phyloP scores from a whole-genome alignment of 352 stramenopile species.

The Thalassiosira delicatula region DNA sequence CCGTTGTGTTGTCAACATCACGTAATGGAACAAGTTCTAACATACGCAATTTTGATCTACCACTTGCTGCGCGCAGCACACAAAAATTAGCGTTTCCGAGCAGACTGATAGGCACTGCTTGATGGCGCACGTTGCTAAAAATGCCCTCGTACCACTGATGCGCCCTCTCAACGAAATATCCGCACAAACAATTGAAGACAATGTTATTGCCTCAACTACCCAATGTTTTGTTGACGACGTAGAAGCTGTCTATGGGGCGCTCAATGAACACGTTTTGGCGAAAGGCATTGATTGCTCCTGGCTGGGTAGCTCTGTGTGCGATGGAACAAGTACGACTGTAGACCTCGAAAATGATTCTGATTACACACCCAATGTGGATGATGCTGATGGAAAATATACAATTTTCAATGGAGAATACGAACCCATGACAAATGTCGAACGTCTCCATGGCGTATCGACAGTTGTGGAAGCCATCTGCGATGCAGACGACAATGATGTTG shows the following conservation, averaged over 20 bases:
- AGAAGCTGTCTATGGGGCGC: constrained; percentile 41
- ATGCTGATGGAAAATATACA: constrained; percentile 10
- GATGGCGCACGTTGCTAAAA: constrained; percentile 48
- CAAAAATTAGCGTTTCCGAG: constrained; percentile 41
- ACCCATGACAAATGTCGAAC: constrained; percentile 45
- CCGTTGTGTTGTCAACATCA: too few relatives aligned
- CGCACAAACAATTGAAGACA: constrained; percentile 28
- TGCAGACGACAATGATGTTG: constrained; percentile 23
- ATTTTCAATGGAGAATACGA: constrained; percentile 62
- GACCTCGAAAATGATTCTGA: constrained; percentile 14
- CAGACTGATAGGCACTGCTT: constrained; percentile 50
- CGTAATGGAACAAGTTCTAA: too few relatives aligned
- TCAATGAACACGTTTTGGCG: constrained; percentile 52
- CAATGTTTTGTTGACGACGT: constrained; percentile 11
- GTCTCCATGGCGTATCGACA: constrained; percentile 28
- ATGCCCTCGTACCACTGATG: constrained; percentile 54
- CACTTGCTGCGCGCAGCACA: too few relatives aligned
- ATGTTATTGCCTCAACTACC: constrained; percentile 2
- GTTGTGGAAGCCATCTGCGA: constrained; percentile 70
- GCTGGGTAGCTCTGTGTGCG: constrained; percentile 55
- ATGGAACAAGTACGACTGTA: constrained; percentile 14
- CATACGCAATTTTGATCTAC: too few relatives aligned
- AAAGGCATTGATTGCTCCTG: constrained; percentile 56
- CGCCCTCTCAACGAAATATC: neutral
- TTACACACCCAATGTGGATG: constrained; percentile 30